Percentiles rank a stretch among this genome's conserved stretches.
Conservation (phyloP, 1,139 yeast species). For the Kluyveromyces sp. region DNA sequence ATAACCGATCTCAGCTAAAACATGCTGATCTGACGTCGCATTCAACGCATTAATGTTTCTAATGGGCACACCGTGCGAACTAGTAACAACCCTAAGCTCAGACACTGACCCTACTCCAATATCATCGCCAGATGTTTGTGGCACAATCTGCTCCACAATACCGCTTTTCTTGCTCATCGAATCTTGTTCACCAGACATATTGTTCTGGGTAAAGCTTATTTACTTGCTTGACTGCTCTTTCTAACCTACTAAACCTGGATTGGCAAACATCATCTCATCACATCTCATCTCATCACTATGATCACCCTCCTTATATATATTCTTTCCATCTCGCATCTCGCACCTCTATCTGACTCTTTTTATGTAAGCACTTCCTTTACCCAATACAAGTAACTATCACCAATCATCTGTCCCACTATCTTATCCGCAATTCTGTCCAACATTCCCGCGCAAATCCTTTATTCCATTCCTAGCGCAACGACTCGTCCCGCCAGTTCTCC, state of each 20-base stretch:
- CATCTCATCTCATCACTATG: too few relatives aligned
- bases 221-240: not conserved
- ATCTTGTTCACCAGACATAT: not conserved
- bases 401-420: too few relatives aligned
- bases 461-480: too few relatives aligned
- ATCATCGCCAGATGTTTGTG: slow-evolving; percentile 3
- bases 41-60: slow-evolving; percentile 11
- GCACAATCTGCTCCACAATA: slow-evolving; percentile 2
- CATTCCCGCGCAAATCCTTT: too few relatives aligned
- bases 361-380: too few relatives aligned
- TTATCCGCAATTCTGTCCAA: too few relatives aligned
- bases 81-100: slow-evolving; percentile 11
- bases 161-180: slow-evolving; percentile 2
- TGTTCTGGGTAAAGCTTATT: not conserved
- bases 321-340: too few relatives aligned
- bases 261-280: not conserved
- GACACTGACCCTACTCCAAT: slow-evolving; percentile 6
- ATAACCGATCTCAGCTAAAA: slow-evolving; percentile 46
- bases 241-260: not conserved
- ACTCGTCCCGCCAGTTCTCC: too few relatives aligned
- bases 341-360: too few relatives aligned
- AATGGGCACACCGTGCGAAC: slow-evolving; percentile 15
- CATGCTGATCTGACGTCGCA: slow-evolving; percentile 21
- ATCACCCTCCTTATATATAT: too few relatives aligned
- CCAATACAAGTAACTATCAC: too few relatives aligned